Evolutionary conservation across 83 land plant genomes (phyloP).

Genomic region (Diphasiastrum complanatum): DNA sequence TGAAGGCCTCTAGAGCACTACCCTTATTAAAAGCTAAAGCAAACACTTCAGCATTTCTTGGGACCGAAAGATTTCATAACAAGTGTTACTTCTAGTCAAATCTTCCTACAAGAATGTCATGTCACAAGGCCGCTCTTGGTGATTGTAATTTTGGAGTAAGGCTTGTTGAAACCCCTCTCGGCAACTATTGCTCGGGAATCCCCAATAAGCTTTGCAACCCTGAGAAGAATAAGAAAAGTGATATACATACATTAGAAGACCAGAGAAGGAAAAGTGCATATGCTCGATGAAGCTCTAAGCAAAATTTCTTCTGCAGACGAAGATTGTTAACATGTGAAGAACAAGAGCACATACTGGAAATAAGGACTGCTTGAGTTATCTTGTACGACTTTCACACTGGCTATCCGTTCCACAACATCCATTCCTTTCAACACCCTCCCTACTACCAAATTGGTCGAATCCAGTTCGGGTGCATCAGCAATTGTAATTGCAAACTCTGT

Average conservation of each 20-base stretch:
- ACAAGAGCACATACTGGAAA: conserved; percentile 49
- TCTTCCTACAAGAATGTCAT: no score
- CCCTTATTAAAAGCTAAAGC: no score
- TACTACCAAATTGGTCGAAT: conserved; percentile 52
- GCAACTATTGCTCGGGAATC: conserved; percentile 94
- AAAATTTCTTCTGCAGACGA: not conserved
- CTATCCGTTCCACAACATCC: conserved; percentile 68
- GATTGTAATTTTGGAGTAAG: conserved; percentile 73
- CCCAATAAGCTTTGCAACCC: conserved; percentile 91
- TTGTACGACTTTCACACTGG: conserved; percentile 59
- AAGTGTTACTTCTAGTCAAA: no score
- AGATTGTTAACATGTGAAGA: not conserved
- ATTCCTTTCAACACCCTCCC: conserved; percentile 75
- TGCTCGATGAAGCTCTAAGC: not conserved
- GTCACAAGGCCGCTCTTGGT: conserved; percentile 82
- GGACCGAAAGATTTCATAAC: no score
- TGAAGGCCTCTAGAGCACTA: no score
- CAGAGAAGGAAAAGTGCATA: not conserved
- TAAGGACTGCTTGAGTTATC: conserved; percentile 81
- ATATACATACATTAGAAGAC: not conserved
- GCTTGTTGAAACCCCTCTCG: conserved; percentile 90
- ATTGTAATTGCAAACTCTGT: conserved; percentile 71
- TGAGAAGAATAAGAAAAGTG: conserved; percentile 12
- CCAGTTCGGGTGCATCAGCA: conserved; percentile 63
- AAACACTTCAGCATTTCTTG: no score